Conservation (phyloP, 2,329 filamentous ascomycete genomes). For the Ceratocystis cubensis region DNA sequence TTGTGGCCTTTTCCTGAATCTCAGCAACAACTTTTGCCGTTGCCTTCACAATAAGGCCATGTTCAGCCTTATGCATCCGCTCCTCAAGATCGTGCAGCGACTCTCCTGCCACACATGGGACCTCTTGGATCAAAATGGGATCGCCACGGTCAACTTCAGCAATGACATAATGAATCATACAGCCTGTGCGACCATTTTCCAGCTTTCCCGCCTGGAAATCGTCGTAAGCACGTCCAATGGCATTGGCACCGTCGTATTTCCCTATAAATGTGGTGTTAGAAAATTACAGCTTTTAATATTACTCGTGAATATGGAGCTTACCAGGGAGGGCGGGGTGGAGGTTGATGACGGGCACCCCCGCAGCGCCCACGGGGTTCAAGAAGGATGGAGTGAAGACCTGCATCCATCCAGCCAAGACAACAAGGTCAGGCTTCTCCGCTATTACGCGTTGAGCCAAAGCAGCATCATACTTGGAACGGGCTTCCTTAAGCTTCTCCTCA, state of each 20-base stretch:
- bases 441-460: slow-evolving; percentile 60
- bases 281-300: too few species aligned
- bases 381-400: slow-evolving; percentile 62
- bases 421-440: slow-evolving; percentile 51
- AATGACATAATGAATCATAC: slow-evolving; percentile 83
- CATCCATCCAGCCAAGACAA: slow-evolving; percentile 82
- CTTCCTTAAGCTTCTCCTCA: slow-evolving; percentile 38
- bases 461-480: slow-evolving; percentile 58
- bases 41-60: slow-evolving; percentile 66
- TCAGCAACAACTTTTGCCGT: slow-evolving; percentile 39
- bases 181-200: slow-evolving; percentile 58
- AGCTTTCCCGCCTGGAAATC: slow-evolving; percentile 55
- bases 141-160: slow-evolving; percentile 67
- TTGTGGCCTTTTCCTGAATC: slow-evolving; percentile 25
- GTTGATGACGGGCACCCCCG: slow-evolving; percentile 62
- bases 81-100: slow-evolving; percentile 53
- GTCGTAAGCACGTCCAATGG: slow-evolving; percentile 65
- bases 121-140: slow-evolving; percentile 57
- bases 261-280: slow-evolving; percentile 30
- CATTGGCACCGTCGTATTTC: slow-evolving; percentile 62
- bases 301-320: slow-evolving; percentile 18
- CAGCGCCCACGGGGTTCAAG: slow-evolving; percentile 51
- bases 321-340: slow-evolving; percentile 48
- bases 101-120: slow-evolving; percentile 53
- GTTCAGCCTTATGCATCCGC: slow-evolving; percentile 65